Conservation (phyloP, 495 filamentous ascomycete genomes). For the Penicillium bovifimosum region DNA sequence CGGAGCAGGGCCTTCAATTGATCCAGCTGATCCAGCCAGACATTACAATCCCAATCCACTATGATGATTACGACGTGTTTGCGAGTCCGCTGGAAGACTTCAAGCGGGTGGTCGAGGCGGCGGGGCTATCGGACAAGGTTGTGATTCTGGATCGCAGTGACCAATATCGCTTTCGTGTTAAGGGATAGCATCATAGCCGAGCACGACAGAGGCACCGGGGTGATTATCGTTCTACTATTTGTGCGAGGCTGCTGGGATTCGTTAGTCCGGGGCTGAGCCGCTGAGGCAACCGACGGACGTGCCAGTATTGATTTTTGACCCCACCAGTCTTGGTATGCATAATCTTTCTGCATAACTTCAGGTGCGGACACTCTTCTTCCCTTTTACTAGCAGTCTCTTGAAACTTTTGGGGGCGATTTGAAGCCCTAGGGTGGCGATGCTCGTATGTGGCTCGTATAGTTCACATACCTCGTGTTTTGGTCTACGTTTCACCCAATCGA, state of each 20-base stretch:
- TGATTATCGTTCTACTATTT: neutral
- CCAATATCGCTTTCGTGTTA: slow-evolving; percentile 51
- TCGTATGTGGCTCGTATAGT: too few relatives aligned
- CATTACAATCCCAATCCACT: slow-evolving; percentile 64
- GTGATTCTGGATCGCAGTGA: slow-evolving; percentile 61
- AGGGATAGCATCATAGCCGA: neutral
- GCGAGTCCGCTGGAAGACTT: slow-evolving; percentile 57
- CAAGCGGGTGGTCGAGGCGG: slow-evolving; percentile 47
- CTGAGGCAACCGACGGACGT: neutral
- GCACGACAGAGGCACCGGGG: neutral
- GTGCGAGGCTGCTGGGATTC: neutral
- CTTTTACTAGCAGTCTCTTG: neutral
- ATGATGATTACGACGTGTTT: slow-evolving; percentile 63
- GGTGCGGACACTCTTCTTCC: neutral
- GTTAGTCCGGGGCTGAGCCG: neutral
- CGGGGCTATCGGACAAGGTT: slow-evolving; percentile 46
- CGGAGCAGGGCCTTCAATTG: slow-evolving; percentile 54
- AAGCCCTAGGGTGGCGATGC: neutral
- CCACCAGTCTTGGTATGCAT: neutral
- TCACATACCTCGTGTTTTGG: neutral
- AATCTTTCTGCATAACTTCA: neutral
- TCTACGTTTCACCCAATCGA: neutral
- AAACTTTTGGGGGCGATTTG: neutral
- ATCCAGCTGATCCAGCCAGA: slow-evolving; percentile 57
- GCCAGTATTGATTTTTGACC: neutral